phyloP scores from a whole-genome alignment of 345 rosid genomes.

The Camelina neglecta region DNA sequence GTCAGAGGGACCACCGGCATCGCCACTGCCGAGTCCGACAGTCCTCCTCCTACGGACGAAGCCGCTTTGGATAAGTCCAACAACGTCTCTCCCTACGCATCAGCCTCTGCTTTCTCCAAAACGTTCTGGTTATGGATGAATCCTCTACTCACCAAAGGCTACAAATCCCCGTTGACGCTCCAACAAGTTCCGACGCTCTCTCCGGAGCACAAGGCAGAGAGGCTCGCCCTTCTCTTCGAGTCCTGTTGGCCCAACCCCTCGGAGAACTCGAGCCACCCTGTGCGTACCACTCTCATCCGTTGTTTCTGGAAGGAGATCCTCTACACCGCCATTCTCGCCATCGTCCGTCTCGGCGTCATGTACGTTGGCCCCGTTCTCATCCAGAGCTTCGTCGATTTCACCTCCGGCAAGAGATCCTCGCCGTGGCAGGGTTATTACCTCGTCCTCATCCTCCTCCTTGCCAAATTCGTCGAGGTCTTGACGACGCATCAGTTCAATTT shows the following conservation, averaged over 20 bases:
- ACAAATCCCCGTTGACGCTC: slow-evolving; percentile 71
- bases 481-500: slow-evolving; percentile 83
- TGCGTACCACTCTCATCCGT: slow-evolving; percentile 66
- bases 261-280: slow-evolving; percentile 68
- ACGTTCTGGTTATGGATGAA: slow-evolving; percentile 94
- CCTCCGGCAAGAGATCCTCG: slow-evolving; percentile 79
- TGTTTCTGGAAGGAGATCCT: slow-evolving; percentile 83
- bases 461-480: slow-evolving; percentile 82
- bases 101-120: slow-evolving; percentile 71
- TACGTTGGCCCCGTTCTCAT: slow-evolving; percentile 86
- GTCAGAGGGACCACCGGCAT: slow-evolving; percentile 74
- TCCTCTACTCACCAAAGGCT: slow-evolving; percentile 78
- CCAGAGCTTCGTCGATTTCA: slow-evolving; percentile 78
- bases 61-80: slow-evolving; percentile 49
- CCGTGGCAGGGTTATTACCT: slow-evolving; percentile 84
- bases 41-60: slow-evolving; percentile 39
- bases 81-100: slow-evolving; percentile 62
- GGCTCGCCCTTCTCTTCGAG: slow-evolving; percentile 64
- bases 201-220: slow-evolving; percentile 79
- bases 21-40: slow-evolving; percentile 37
- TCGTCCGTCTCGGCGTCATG: slow-evolving; percentile 70
- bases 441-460: slow-evolving; percentile 66
- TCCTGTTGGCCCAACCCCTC: slow-evolving; percentile 76
- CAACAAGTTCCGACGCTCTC: slow-evolving; percentile 79
- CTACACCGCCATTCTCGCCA: slow-evolving; percentile 77